These are phyloP conservation scores for Epicoccum nigrum DNA, from an alignment of 2,329 filamentous ascomycete genomes.

Conservation along the genomic window DNA sequence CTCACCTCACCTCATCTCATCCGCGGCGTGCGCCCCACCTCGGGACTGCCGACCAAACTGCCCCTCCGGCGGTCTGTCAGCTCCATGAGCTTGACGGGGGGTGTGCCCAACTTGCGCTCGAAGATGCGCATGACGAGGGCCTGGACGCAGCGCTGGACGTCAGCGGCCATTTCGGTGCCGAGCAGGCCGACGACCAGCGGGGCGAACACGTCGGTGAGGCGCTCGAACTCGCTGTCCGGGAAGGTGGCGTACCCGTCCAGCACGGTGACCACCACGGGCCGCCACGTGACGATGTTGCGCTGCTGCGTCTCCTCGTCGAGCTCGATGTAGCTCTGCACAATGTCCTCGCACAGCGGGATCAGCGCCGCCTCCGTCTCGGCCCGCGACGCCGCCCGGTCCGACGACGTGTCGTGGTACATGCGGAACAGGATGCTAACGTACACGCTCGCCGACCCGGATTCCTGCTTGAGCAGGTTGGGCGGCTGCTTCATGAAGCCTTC, in stretches of 20 bases:
- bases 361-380: slow-evolving; percentile 88
- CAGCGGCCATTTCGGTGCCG: slow-evolving; percentile 77
- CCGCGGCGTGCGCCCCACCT: slow-evolving; percentile 14
- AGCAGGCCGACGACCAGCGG: slow-evolving; percentile 83
- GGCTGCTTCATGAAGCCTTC: slow-evolving; percentile 99
- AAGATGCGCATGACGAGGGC: slow-evolving; percentile 80
- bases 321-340: slow-evolving; percentile 81
- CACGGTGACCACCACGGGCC: slow-evolving; percentile 95
- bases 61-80: slow-evolving; percentile 27
- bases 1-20: neutral
- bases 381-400: slow-evolving; percentile 79
- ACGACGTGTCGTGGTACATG: slow-evolving; percentile 92
- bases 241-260: slow-evolving; percentile 91
- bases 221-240: slow-evolving; percentile 77
- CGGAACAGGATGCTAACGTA: slow-evolving; percentile 95
- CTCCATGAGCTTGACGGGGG: slow-evolving; percentile 35
- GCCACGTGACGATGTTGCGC: slow-evolving; percentile 95
- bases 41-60: slow-evolving; percentile 29
- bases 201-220: slow-evolving; percentile 83
- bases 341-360: slow-evolving; percentile 93
- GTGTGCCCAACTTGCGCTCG: slow-evolving; percentile 55
- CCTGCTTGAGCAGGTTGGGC: slow-evolving; percentile 95
- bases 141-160: slow-evolving; percentile 79
- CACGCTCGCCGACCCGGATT: slow-evolving; percentile 88
- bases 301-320: slow-evolving; percentile 97